These are phyloP conservation scores for Diaporthe australafricana DNA, from an alignment of 2,329 filamentous ascomycete genomes.

Conservation along the genomic window DNA sequence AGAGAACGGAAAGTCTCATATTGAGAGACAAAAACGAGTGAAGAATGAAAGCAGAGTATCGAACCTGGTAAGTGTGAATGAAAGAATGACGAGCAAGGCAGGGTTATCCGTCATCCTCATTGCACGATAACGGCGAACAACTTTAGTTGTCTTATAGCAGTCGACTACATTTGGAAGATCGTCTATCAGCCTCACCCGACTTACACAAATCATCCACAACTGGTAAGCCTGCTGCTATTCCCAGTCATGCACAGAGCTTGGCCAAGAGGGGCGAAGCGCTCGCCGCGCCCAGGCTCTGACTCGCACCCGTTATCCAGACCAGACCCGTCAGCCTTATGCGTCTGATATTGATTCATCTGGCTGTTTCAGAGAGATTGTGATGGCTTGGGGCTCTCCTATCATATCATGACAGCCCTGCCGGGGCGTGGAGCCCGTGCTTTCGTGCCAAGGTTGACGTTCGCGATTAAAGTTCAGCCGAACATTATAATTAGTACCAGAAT, in stretches of 20 bases:
- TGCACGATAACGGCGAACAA: background rate
- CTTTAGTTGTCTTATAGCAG: background rate
- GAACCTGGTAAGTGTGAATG: background rate
- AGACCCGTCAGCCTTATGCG: constrained; percentile 13
- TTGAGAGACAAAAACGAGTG: background rate
- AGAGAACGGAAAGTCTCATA: constrained; percentile 23
- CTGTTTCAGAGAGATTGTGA: constrained; percentile 14
- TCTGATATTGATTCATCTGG: constrained; percentile 7
- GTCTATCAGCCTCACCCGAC: background rate
- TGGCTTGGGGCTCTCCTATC: background rate
- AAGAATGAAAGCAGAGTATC: background rate
- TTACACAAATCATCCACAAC: background rate
- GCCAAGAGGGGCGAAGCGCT: constrained; percentile 16
- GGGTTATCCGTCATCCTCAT: background rate
- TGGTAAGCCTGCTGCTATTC: background rate
- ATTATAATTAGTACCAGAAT: constrained; percentile 2
- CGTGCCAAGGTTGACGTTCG: constrained; percentile 14
- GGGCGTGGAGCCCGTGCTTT: background rate
- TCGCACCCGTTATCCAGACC: background rate
- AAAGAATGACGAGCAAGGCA: background rate
- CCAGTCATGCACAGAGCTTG: background rate
- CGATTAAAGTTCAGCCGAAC: constrained; percentile 3
- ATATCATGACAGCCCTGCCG: background rate
- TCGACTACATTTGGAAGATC: background rate
- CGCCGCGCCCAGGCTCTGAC: background rate